These are phyloP conservation scores for Xerocomellus dryophilus DNA, from an alignment of 768 basidiomycete species.

Conservation along the genomic window DNA sequence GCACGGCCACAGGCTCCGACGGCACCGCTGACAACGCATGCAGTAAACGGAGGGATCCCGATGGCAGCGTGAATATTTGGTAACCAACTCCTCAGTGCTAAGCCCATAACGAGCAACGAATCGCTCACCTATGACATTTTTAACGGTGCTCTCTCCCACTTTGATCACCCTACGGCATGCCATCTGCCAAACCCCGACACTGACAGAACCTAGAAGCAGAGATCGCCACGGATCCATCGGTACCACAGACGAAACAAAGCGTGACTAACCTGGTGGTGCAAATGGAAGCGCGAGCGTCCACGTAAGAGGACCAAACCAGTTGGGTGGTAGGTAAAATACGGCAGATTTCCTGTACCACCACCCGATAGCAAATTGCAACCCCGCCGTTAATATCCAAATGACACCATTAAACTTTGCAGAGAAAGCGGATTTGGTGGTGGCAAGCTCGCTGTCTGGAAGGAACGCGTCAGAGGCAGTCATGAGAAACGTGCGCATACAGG, in stretches of 20 bases:
- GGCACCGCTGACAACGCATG: conserved; percentile 9
- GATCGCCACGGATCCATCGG: not conserved
- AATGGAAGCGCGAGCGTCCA: conserved; percentile 92
- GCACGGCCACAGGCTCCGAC: conserved; percentile 20
- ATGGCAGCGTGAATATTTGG: not conserved
- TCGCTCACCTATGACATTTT: conserved; percentile 51
- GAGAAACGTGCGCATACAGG: not conserved
- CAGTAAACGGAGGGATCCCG: not conserved
- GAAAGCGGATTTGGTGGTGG: conserved; percentile 59
- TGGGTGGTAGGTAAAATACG: conserved; percentile 88
- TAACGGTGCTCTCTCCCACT: conserved; percentile 69
- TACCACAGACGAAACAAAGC: not conserved
- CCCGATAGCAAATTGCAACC: conserved; percentile 76
- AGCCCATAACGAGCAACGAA: conserved; percentile 3
- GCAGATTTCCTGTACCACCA: conserved; percentile 91
- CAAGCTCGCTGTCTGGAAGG: conserved; percentile 61
- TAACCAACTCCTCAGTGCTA: not conserved
- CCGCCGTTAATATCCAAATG: conserved; percentile 86
- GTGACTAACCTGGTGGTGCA: conserved; percentile 71
- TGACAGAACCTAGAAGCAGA: conserved; percentile 69
- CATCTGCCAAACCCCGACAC: conserved; percentile 94
- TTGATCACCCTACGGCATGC: conserved; percentile 84
- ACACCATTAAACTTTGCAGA: conserved; percentile 65
- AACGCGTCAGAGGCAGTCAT: conserved; percentile 1
- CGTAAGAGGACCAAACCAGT: conserved; percentile 84